Evolutionary conservation across 2,329 filamentous ascomycete species (phyloP), one percentile per base, ranked within the genome.

Genomic region (Aquanectria penicillioides): DNA sequence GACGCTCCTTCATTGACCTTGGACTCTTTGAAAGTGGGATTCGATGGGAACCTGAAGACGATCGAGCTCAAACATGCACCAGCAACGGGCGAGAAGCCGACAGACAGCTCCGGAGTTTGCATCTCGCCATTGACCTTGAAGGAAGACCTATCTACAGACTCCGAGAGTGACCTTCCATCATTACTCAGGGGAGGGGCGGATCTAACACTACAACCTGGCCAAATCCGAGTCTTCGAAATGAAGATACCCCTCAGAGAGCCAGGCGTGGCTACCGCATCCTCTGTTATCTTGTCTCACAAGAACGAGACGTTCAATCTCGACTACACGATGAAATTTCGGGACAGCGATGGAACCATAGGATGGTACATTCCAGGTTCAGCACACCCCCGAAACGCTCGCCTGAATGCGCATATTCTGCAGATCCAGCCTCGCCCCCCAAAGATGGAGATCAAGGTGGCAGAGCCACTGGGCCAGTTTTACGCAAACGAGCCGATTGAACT

Each of bases 391-490:
- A 73, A 85, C 17, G 75, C 81, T 23, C 80, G 86, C 8, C 65
- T 75, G 10, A 79, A 83, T 41, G 77, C 84, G 8, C 80, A 85
- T 28, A 78, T 79, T 2, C 85, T 97, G 54, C 89, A 86, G 54
- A 88, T 99, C 20, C 82, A 93, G 51, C 94, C 95, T 2, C 91
- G 96, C 64, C 95, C 94, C 23, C 95, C 95, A 0, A 98, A 97
- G 75, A 87, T 99, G 79, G 88, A 92, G 66, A 86, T 99, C 40
- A 83, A 80, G 22, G 78, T 92, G 9, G 80, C 85, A 2, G 83
- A 86, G 34, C 75, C 89, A 7, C 80, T 83, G 55, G 83, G 86
- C 11, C 89, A 93, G 52, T 96, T 94, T 74, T 98, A 97, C 72
- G 91, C 91, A 2, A 90, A 96, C 68, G 95, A 99, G 77, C 74